phyloP scores from a whole-genome alignment of 2,329 filamentous ascomycete genomes.

The Zymoseptoria tritici region DNA sequence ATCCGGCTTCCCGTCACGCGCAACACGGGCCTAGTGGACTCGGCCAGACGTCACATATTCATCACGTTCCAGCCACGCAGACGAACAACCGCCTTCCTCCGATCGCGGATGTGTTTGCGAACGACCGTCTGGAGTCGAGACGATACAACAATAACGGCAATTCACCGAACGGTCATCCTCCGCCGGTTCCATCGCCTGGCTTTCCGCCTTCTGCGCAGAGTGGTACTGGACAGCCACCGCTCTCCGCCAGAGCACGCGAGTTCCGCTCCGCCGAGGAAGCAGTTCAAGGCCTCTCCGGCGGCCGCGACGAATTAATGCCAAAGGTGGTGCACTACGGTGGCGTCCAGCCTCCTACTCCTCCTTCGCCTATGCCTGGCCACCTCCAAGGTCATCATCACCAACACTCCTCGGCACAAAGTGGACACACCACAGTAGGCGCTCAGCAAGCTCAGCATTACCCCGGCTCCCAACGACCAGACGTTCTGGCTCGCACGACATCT shows the following conservation, averaged over 20 bases:
- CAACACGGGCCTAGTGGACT: conserved; percentile 78
- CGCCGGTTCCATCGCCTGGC: conserved; percentile 68
- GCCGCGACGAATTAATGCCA: conserved; percentile 84
- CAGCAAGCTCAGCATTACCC: conserved; percentile 14
- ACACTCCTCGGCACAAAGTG: conserved; percentile 15
- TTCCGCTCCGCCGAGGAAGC: conserved; percentile 95
- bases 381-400: conserved; percentile 11
- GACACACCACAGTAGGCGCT: conserved; percentile 5
- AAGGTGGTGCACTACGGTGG: conserved; percentile 93
- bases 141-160: conserved; percentile 46
- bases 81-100: conserved; percentile 88
- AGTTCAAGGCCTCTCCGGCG: conserved; percentile 79
- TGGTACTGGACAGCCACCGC: conserved; percentile 30
- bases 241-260: conserved; percentile 61
- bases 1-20: conserved; percentile 30
- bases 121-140: conserved; percentile 55
- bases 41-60: conserved; percentile 79
- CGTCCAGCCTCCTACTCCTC: conserved; percentile 86
- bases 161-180: conserved; percentile 58
- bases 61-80: conserved; percentile 79
- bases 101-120: conserved; percentile 86
- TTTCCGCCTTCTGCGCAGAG: conserved; percentile 49
- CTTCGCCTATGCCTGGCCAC: conserved; percentile 58
- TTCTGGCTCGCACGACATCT: conserved; percentile 32
- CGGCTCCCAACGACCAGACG: conserved; percentile 18